These are phyloP conservation scores for Keqinozyma sinolaborantium DNA, from an alignment of 1,139 yeast genomes.

Conservation along the genomic window DNA sequence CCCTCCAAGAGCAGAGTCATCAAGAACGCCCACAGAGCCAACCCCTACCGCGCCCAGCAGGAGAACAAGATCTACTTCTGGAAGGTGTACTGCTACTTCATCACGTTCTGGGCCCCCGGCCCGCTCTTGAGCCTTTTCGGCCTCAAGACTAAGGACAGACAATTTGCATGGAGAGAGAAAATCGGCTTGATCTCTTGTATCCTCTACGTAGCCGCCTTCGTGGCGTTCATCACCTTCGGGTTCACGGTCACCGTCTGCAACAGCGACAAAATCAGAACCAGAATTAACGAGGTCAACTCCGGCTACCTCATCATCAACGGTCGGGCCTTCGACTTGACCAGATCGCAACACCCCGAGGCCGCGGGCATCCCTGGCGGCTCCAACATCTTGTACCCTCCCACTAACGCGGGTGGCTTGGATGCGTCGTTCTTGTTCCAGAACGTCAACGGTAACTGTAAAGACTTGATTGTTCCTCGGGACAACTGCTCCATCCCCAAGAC, in stretches of 20 bases:
- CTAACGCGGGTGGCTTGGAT: slow-evolving; percentile 86
- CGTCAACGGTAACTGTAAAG: slow-evolving; percentile 90
- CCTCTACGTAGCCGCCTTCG: slow-evolving; percentile 67
- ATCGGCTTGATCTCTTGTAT: slow-evolving; percentile 80
- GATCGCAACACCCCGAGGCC: slow-evolving; percentile 75
- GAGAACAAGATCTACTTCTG: slow-evolving; percentile 54
- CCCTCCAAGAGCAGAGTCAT: slow-evolving; percentile 28
- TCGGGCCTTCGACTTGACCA: slow-evolving; percentile 66
- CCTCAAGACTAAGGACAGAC: slow-evolving; percentile 73
- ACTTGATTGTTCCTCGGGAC: slow-evolving; percentile 69
- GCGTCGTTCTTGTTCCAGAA: slow-evolving; percentile 90
- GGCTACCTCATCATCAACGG: slow-evolving; percentile 81
- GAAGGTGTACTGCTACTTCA: slow-evolving; percentile 73
- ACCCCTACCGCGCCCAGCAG: slow-evolving; percentile 5
- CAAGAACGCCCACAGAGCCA: slow-evolving; percentile 3
- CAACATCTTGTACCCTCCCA: slow-evolving; percentile 77
- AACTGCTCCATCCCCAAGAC: slow-evolving; percentile 68
- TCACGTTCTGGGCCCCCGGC: slow-evolving; percentile 93
- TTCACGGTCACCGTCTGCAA: slow-evolving; percentile 83
- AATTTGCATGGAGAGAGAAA: slow-evolving; percentile 96
- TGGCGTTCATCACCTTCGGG: slow-evolving; percentile 88
- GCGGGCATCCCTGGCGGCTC: slow-evolving; percentile 68
- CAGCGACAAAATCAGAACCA: slow-evolving; percentile 45
- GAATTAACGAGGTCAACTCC: slow-evolving; percentile 52
- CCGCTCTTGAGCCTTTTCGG: slow-evolving; percentile 73